Evolutionary conservation across 2,329 filamentous ascomycete genomes (phyloP).

Genomic region (Exophiala sideris): DNA sequence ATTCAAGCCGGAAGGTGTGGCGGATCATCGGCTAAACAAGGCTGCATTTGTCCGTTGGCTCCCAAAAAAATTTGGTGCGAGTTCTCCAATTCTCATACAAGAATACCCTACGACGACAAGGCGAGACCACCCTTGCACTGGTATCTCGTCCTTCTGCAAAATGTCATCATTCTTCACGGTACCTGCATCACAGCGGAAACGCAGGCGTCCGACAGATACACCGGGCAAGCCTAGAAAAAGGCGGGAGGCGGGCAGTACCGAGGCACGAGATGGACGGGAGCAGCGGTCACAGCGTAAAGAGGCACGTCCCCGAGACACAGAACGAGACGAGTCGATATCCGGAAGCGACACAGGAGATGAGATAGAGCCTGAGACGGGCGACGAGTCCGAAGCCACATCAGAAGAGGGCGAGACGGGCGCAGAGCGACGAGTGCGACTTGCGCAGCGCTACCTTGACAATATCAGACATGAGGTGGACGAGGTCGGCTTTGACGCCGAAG

Average conservation of each 20-base stretch:
- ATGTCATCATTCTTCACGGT: constrained; percentile 98
- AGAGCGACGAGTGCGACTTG: constrained; percentile 79
- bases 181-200: constrained; percentile 82
- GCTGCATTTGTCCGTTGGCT: background rate
- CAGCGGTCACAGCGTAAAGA: constrained; percentile 36
- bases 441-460: constrained; percentile 90
- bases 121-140: background rate
- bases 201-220: constrained; percentile 65
- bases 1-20: background rate
- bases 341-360: constrained; percentile 74
- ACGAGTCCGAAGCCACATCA: constrained; percentile 51
- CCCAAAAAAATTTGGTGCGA: background rate
- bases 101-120: background rate
- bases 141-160: background rate
- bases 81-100: background rate
- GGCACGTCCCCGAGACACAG: constrained; percentile 40
- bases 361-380: constrained; percentile 55
- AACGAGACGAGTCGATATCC: constrained; percentile 77
- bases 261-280: constrained; percentile 43
- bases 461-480: constrained; percentile 79
- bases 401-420: constrained; percentile 80
- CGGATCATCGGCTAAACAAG: background rate
- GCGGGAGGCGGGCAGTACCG: constrained; percentile 40
- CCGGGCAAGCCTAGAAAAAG: constrained; percentile 45
- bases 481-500: constrained; percentile 85